Percentiles rank a stretch among this genome's conserved stretches.
These are phyloP conservation scores for Melaleuca quinquenervia DNA, from an alignment of 345 rosid species.

Conservation along the genomic window DNA sequence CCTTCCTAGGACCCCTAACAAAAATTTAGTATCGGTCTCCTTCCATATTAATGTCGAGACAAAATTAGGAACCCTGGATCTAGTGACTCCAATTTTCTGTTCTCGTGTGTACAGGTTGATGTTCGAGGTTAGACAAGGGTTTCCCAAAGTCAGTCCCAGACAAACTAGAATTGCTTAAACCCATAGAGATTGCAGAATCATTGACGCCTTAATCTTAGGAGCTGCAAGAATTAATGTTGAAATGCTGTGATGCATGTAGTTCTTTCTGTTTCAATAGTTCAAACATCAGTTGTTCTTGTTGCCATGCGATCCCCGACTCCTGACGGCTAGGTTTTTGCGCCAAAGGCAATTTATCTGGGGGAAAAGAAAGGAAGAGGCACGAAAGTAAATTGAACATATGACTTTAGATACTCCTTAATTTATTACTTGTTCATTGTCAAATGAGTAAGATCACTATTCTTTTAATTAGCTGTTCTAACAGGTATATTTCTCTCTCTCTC, in stretches of 20 bases:
- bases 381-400: neutral
- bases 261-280: neutral
- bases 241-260: neutral
- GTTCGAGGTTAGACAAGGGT: neutral
- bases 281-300: neutral
- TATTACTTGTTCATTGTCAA: neutral
- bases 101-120: neutral
- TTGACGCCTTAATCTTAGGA: neutral
- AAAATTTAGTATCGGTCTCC: neutral
- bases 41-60: neutral
- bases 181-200: neutral
- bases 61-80: neutral
- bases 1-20: neutral
- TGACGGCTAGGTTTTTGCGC: neutral
- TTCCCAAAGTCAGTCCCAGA: neutral
- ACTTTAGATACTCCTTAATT: neutral
- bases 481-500: neutral
- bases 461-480: neutral
- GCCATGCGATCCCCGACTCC: neutral
- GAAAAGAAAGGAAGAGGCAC: neutral
- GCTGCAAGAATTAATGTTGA: neutral
- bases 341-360: neutral
- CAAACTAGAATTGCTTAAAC: neutral
- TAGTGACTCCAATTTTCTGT: neutral
- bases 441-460: neutral